Evolutionary conservation across 495 filamentous ascomycete species (phyloP), one percentile per base, ranked within the genome.

Genomic region (Friedmanniomyces endolithicus): DNA sequence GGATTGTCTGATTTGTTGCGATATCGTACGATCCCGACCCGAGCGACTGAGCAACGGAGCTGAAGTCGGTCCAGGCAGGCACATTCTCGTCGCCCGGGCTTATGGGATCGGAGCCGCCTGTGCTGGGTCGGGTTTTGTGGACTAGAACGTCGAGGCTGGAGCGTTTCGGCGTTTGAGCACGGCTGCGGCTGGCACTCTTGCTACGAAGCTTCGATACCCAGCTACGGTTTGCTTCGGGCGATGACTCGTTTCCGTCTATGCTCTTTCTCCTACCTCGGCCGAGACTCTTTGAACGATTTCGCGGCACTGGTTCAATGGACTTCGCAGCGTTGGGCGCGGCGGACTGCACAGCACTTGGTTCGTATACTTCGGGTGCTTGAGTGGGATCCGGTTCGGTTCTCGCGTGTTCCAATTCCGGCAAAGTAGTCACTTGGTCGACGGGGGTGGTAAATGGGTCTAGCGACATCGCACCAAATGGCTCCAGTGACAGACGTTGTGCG

Each of bases 11-110:
- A 50, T 55, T 48, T 43, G 65, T 45, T 24, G 72, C 69, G 39
- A 68, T 61, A 46, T 75, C 72, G 55, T 74, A 75, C 1, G 72
- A 72, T 24, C 65, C 68, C 11, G 57, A 43, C 31, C 72, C 72
- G 2, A 74, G 56, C 0, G 67, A 63, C 14, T 58, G 52, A 7
- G 66, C 64, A 3, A 72, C 66, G 11, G 66, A 71, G 8, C 64
- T 68, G 48, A 72, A 67, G 44, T 74, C 70, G 8, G 65, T 59
- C 20, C 68, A 54, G 16, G 24, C 48, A 14, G 58, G 55, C 44
- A 47, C 20, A 0, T 50, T 48, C n/a, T 65, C 45, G 0, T 55
- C 57, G 17, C 51, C 50, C 16, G 55, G 52, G 12, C 48, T 53
- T 9, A 16, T 25, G 17, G 17, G 24, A 43, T 59, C 54, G 24